Base-by-base conservation (phyloP, 129 eudicot species). In the Rutidosis leptorrhynchoides region DNA sequence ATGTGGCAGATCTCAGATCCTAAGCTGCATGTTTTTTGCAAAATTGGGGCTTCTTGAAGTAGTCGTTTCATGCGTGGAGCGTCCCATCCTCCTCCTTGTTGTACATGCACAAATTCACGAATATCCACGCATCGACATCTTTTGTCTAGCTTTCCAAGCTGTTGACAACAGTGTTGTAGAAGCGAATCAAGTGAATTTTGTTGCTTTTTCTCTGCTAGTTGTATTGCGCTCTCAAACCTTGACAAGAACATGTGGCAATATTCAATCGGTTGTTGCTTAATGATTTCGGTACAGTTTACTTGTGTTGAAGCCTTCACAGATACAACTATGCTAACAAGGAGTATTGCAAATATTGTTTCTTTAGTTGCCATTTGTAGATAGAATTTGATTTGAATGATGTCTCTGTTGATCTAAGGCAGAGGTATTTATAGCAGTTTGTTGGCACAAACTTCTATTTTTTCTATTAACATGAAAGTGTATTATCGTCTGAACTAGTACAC, bases 231-330 rank as follows among this genome's bases (percentile, higher is more conserved):
- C 58, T 19, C 65, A 56, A 24, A 54, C 71, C 71, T 73, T 21
- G 77, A 54, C 22, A 73, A 21, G 46, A 64, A 73, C 77, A 73
- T 73, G 65, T 73, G 71, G 29, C 77, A 73, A 46, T 35, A 73
- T 19, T 63, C 22, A 65, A 64, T 42, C 3, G 65, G 56, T 37
- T 54, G 19, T 9, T 73, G 46, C 46, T 64, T 73, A 42, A 73
- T 64, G 16, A 37, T 23, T 29, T 54, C 56, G 27, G 30, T 1
- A 40, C 77, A 73, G 21, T 54, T 43, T 21, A 64, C 58, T 22
- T 19, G 17, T 4, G 71, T 54, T 40, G 58, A 73, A 73, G 65
- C 77, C 57, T 26, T 7, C 4, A 59, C 26, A 29, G 20, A 60
- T 19, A 37, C 49, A 14, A 33, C 5, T 54, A 54, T 64, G 77